Base-by-base conservation (phyloP, 2,329 filamentous ascomycete species). In the Aspergillus sp. region DNA sequence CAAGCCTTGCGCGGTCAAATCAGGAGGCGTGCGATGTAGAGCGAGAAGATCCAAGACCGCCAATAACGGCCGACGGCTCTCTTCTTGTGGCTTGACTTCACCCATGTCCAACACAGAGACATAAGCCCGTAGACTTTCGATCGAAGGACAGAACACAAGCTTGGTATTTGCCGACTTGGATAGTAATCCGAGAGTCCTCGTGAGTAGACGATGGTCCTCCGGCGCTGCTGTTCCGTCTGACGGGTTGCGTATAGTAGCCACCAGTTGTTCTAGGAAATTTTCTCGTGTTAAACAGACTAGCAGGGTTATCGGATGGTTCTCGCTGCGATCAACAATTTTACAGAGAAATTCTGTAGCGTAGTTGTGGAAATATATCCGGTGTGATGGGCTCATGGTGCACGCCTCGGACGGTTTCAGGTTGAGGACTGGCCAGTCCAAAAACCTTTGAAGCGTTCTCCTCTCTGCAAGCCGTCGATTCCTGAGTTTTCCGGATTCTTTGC, bases 51-150 rank as follows among this genome's bases (percentile, higher is more conserved):
- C 64, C 32, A 73, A 53, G 30, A 75, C 60, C 4, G 63, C 64
- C 45, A 74, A 56, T n/a, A 66, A 44, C 9, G 57, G 56, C n/a
- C 47, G 52, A 12, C 42, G 43, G 28, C 27, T 36, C 35, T 48
- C 45, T 33, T 48, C 41, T 44, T 27, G 44, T 27, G 2, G 46
- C 36, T 36, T 47, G 40, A 4, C 39, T 29, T 28, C 35, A 29
- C 34, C 43, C 8, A 40, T 36, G 28, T 12, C 41, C 32, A 80
- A 76, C 44, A 79, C 74, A 38, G 84, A 74, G 12, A 96, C 74
- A 58, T 84, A 87, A 33, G 87, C 87, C 45, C 88, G 83, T 5
- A 95, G 77, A 63, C 86, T 82, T 26, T 85, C 81, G 45, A 93
- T 76, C 2, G 85, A 88, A 0, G 87, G 81, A 46, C 81, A 78